Evolutionary conservation across 1,139 yeast genomes (phyloP), one percentile per base, ranked within the genome.

Genomic region (Sugiyamaella novakii): DNA sequence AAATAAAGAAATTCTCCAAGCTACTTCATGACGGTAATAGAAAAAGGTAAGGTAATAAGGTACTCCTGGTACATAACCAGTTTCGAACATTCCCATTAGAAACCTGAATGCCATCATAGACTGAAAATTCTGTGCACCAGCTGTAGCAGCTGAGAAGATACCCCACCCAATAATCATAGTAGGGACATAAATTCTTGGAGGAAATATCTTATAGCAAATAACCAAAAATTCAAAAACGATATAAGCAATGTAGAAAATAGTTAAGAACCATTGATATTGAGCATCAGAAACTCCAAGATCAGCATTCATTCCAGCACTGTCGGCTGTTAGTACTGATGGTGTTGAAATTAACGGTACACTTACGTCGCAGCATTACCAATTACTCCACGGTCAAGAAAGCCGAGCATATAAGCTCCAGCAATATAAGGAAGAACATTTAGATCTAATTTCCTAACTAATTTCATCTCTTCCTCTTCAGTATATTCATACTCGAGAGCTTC

Each of bases 1-100:
- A 55, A 79, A 71, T 43, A 79, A 66, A 15, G 82, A 76, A 58
- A 77, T 76, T 60, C 85, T 67, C 40, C 76, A 65, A 2, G 80
- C 61, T 41, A 59, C 45, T 40, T 62, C 67, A 12, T 54, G 54
- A 5, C 66, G 50, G 36, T 51, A 53, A 41, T 63, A 63, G 53
- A 59, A 62, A 31, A 58, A 57, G 3, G 63, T 39, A 22, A 62
- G 49, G 36, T 59, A 59, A 46, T 55, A 61, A 12, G 60, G 72
- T 30, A 61, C 54, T 24, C 64, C 65, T 3, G 65, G 62, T 22
- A 57, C 52, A 35, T 59, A 58, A 8, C 54, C 59, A 3, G 65
- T 62, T 41, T 61, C 64, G 39, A 57, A 54, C n/a, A 53, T 42
- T 11, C 64, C 65, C 14, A 59, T 50, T 15, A 61, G 43, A 36